Conservation (phyloP, 371 early-diverging fungal genomes). For the Mortierella sp. region DNA sequence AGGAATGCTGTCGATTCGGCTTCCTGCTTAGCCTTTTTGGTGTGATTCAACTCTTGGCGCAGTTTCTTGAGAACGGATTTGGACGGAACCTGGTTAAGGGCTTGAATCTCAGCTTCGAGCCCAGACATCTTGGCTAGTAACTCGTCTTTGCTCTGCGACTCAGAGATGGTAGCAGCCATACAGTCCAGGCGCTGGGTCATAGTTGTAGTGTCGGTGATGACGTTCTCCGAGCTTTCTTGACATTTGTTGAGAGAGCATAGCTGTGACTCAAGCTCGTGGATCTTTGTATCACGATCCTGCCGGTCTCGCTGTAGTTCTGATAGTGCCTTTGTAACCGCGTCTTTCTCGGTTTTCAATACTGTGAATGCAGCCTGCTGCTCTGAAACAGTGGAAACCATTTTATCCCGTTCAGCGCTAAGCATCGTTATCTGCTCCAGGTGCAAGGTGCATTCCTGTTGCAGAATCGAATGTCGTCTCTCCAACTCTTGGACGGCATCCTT, state of each 20-base stretch:
- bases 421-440: conserved; percentile 24
- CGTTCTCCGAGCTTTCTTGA: conserved; percentile 15
- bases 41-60: too few relatives aligned
- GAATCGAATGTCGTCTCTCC: conserved; percentile 5
- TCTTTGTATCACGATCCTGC: neutral
- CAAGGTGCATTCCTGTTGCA: conserved; percentile 11
- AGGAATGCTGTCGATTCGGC: too few relatives aligned
- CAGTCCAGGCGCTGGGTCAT: too few relatives aligned
- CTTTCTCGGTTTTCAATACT: conserved; percentile 13
- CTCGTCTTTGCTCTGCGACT: too few relatives aligned
- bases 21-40: neutral
- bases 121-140: too few relatives aligned
- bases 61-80: too few relatives aligned
- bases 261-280: conserved; percentile 16
- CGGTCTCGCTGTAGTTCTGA: conserved; percentile 26
- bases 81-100: too few relatives aligned
- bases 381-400: neutral
- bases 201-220: too few relatives aligned
- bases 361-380: conserved; percentile 2
- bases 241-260: neutral
- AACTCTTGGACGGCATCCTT: conserved; percentile 13
- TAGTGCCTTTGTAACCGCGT: conserved; percentile 41
- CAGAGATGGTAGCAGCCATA: too few relatives aligned
- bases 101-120: too few relatives aligned
- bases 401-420: conserved; percentile 2